Evolutionary conservation across 2,329 filamentous ascomycete species (phyloP).

Genomic region (Aspergillus sojae): DNA sequence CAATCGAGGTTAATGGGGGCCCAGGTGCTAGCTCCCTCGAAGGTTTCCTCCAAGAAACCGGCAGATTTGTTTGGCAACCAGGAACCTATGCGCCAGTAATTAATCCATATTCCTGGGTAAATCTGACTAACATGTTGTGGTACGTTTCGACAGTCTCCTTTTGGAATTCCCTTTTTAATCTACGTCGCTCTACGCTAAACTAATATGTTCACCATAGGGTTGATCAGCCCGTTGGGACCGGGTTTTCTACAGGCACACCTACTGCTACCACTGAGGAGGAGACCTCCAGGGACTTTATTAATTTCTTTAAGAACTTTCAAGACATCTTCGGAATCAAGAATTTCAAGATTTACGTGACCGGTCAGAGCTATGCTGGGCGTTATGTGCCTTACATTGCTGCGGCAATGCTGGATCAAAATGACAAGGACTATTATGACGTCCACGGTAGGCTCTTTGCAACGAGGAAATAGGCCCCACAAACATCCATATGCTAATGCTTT

Average conservation of each 20-base stretch:
- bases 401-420: slow-evolving; percentile 70
- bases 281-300: slow-evolving; percentile 69
- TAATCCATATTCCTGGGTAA: slow-evolving; percentile 75
- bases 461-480: too few species aligned
- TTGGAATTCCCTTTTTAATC: background rate
- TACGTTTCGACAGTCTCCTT: slow-evolving; percentile 36
- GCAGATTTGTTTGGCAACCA: slow-evolving; percentile 70
- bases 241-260: slow-evolving; percentile 67
- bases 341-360: slow-evolving; percentile 73
- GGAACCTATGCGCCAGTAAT: slow-evolving; percentile 67
- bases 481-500: slow-evolving; percentile 3
- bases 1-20: slow-evolving; percentile 56
- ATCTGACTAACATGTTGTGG: slow-evolving; percentile 76
- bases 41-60: slow-evolving; percentile 75
- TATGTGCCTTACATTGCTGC: slow-evolving; percentile 74
- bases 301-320: slow-evolving; percentile 79
- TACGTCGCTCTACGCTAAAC: too few species aligned
- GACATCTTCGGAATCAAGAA: slow-evolving; percentile 68
- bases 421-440: slow-evolving; percentile 70
- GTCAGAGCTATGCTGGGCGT: slow-evolving; percentile 72
- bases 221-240: slow-evolving; percentile 58
- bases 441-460: slow-evolving; percentile 47
- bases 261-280: slow-evolving; percentile 70
- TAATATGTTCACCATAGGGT: slow-evolving; percentile 21
- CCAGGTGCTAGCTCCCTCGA: slow-evolving; percentile 62